A percentile compares a stretch with the other conserved stretches of the same genome.
phyloP scores from a whole-genome alignment of 1,284 basidiomycete species.

The Exobasidium cylindrosporum region DNA sequence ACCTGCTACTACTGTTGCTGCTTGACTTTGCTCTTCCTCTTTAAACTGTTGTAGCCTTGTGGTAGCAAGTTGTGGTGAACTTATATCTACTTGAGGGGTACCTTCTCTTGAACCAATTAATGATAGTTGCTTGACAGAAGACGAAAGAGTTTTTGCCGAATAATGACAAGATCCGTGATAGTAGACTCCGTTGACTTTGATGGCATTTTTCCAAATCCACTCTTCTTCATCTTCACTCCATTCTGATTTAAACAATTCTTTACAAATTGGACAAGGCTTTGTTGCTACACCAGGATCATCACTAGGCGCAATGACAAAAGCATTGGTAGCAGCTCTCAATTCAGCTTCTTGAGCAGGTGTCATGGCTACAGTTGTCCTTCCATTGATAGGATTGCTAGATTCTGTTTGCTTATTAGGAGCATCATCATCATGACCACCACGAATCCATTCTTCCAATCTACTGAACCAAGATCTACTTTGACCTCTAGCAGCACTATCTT shows the following conservation, averaged over 20 bases:
- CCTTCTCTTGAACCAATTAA: slow-evolving; percentile 6
- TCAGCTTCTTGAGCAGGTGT: slow-evolving; percentile 64
- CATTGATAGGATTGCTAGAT: neutral
- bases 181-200: slow-evolving; percentile 68
- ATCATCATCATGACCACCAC: slow-evolving; percentile 29
- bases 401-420: slow-evolving; percentile 19
- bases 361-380: slow-evolving; percentile 40
- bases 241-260: slow-evolving; percentile 86
- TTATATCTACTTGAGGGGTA: neutral
- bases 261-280: slow-evolving; percentile 91
- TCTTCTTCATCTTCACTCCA: slow-evolving; percentile 96
- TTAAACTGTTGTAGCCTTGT: neutral
- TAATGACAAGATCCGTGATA: slow-evolving; percentile 52
- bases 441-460: slow-evolving; percentile 66
- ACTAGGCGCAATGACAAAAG: slow-evolving; percentile 72
- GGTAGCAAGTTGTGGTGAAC: neutral
- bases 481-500: slow-evolving; percentile 77
- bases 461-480: slow-evolving; percentile 90
- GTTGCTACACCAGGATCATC: slow-evolving; percentile 73
- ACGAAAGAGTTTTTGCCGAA: slow-evolving; percentile 47
- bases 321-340: slow-evolving; percentile 63
- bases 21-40: neutral
- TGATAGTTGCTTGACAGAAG: neutral
- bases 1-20: neutral
- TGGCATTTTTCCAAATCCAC: slow-evolving; percentile 94